Percentiles rank a stretch among this genome's conserved stretches.
These are phyloP conservation scores for Solanum pimpinellifolium DNA, from an alignment of 257 asterid genomes.

Conservation along the genomic window DNA sequence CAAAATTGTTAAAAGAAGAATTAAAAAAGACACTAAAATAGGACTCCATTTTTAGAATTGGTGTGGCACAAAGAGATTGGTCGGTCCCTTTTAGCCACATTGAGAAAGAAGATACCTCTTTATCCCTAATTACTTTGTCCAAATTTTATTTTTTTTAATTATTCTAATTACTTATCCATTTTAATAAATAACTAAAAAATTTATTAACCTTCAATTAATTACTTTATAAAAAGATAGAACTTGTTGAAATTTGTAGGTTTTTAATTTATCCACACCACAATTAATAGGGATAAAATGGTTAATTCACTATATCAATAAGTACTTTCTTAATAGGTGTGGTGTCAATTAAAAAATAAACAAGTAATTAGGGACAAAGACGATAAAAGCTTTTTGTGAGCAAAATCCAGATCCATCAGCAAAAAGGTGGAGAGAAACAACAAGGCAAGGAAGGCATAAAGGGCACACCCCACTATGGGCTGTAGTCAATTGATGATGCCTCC, in stretches of 20 bases:
- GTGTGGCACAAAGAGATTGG: background rate
- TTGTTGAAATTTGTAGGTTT: no score
- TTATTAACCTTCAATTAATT: accelerated
- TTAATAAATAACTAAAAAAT: no score
- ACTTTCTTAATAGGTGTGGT: no score
- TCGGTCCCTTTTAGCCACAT: background rate
- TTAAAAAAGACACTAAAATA: background rate
- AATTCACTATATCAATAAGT: no score
- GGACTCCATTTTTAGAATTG: background rate
- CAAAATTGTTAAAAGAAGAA: background rate
- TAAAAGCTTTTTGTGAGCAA: background rate
- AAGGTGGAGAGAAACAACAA: background rate
- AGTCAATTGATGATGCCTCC: background rate
- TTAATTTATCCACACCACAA: no score
- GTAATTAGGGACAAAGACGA: accelerated
- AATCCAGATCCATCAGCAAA: background rate
- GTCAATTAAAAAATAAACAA: no score
- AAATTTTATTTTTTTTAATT: no score
- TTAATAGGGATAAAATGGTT: no score
- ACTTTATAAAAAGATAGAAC: no score
- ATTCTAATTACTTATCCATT: no score
- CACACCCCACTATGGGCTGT: background rate
- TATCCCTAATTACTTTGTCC: no score
- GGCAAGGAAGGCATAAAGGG: background rate
- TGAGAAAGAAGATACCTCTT: background rate